phyloP scores from a whole-genome alignment of 805 yeast genomes.

The Ogataea pini region DNA sequence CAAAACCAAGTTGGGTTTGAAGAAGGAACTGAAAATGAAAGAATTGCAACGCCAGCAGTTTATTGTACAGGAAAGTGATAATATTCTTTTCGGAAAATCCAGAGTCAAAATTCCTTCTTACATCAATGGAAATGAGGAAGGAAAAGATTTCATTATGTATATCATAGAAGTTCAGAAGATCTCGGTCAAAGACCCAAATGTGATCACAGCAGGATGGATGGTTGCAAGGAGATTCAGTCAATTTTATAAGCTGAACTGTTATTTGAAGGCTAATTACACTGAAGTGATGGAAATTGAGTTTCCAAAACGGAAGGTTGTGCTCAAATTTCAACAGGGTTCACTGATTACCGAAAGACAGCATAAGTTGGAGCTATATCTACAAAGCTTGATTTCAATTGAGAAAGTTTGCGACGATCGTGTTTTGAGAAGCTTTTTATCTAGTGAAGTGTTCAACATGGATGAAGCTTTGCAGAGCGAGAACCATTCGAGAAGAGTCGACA shows the following conservation, averaged over 20 bases:
- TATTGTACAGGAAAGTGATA: conserved; percentile 79
- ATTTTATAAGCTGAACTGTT: conserved; percentile 69
- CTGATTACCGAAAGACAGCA: conserved; percentile 63
- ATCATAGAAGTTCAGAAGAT: conserved; percentile 72
- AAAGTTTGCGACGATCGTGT: conserved; percentile 72
- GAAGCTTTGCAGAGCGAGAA: conserved; percentile 13
- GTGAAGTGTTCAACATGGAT: conserved; percentile 52
- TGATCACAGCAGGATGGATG: conserved; percentile 75
- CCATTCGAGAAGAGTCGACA: conserved; percentile 7
- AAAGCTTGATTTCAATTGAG: conserved; percentile 55
- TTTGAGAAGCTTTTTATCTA: conserved; percentile 75
- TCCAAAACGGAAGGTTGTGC: conserved; percentile 65
- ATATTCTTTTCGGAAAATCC: conserved; percentile 70
- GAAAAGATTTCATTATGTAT: conserved; percentile 66
- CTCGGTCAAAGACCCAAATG: conserved; percentile 30
- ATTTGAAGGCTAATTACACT: conserved; percentile 55
- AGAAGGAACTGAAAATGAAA: conserved; percentile 70
- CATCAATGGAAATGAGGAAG: conserved; percentile 56
- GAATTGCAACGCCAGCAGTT: conserved; percentile 79
- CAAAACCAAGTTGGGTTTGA: conserved; percentile 66
- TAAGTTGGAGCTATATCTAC: conserved; percentile 63
- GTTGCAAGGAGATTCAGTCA: conserved; percentile 90
- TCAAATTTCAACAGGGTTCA: conserved; percentile 66
- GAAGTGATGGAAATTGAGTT: conserved; percentile 49
- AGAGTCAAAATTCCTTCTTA: conserved; percentile 52